Evolutionary conservation across 768 basidiomycete genomes (phyloP).

Genomic region (Leccinum longicurvipes): DNA sequence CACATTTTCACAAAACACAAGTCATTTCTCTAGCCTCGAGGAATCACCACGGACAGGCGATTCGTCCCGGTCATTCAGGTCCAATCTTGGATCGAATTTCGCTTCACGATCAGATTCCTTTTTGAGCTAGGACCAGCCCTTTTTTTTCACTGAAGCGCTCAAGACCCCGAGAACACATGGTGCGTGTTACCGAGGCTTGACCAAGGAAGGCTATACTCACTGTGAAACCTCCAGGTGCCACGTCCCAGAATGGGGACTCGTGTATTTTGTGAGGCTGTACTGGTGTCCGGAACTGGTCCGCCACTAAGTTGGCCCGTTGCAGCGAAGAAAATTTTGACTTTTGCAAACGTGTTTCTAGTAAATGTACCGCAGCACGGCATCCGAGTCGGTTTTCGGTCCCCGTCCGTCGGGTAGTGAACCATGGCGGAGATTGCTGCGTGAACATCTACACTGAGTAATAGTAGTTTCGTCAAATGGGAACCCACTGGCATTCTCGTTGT

Average conservation of each 20-base stretch:
- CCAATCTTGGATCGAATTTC: constrained; percentile 31
- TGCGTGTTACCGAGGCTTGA: constrained; percentile 25
- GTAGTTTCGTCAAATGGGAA: constrained; percentile 1
- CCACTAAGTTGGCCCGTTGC: background rate
- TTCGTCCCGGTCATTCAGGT: constrained; percentile 20
- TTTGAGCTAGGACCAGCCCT: constrained; percentile 39
- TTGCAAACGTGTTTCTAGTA: constrained; percentile 8
- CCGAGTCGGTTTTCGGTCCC: constrained; percentile 5
- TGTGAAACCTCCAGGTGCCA: constrained; percentile 14
- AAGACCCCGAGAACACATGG: constrained; percentile 26
- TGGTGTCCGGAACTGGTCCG: constrained; percentile 11
- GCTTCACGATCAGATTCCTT: constrained; percentile 45
- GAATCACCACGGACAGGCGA: constrained; percentile 41
- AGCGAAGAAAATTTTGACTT: constrained; percentile 17
- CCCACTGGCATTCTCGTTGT: constrained; percentile 7
- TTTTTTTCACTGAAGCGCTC: constrained; percentile 28
- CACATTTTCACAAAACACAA: constrained; percentile 22
- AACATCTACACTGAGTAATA: constrained; percentile 4
- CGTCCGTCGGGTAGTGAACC: constrained; percentile 10
- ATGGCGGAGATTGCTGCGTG: constrained; percentile 31
- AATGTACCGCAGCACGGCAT: constrained; percentile 6
- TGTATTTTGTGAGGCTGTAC: constrained; percentile 23
- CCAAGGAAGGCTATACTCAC: constrained; percentile 33
- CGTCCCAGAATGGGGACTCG: constrained; percentile 15
- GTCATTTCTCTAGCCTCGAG: constrained; percentile 18